These are phyloP conservation scores for Annulohypoxylon nitens DNA, from an alignment of 495 filamentous ascomycete species.

Conservation along the genomic window DNA sequence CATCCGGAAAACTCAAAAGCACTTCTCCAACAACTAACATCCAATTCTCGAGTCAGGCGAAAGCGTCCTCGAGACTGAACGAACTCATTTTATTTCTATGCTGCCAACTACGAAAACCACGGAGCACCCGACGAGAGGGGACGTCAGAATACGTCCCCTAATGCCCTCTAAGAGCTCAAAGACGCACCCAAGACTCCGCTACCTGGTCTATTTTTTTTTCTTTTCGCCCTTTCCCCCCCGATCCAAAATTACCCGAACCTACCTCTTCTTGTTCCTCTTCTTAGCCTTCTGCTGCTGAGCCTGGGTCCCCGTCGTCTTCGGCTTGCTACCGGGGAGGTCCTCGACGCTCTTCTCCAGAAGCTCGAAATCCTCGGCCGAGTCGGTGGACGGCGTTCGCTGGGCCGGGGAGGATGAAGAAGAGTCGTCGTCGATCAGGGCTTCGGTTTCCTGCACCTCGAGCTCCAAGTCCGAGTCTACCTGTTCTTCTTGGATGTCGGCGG, in stretches of 20 bases:
- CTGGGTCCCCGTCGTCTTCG: conserved; percentile 55
- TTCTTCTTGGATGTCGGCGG: conserved; percentile 52
- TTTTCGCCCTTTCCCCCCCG: not conserved
- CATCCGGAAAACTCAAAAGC: no score
- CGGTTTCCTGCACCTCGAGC: conserved; percentile 1
- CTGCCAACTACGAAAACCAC: conserved; percentile 2
- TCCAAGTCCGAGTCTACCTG: conserved; percentile 22
- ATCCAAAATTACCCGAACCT: conserved; percentile 28
- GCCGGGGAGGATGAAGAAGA: conserved; percentile 50
- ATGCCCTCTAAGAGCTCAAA: not conserved
- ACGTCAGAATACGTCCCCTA: not conserved
- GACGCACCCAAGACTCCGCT: conserved; percentile 25
- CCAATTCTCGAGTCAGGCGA: no score
- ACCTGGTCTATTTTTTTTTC: not conserved
- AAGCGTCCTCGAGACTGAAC: not conserved
- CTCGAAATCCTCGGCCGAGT: conserved; percentile 69
- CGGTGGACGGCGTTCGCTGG: conserved; percentile 60
- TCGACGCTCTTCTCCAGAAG: conserved; percentile 66
- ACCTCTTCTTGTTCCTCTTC: conserved; percentile 64
- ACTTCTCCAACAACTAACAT: no score
- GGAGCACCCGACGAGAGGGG: not conserved
- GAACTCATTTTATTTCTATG: not conserved
- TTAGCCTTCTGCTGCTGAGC: conserved; percentile 51
- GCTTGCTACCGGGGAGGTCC: conserved; percentile 56
- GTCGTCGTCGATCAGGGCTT: conserved; percentile 52